Evolutionary conservation across 257 asterid genomes (phyloP), one percentile per base, ranked within the genome.

Genomic region (Asclepias syriaca): DNA sequence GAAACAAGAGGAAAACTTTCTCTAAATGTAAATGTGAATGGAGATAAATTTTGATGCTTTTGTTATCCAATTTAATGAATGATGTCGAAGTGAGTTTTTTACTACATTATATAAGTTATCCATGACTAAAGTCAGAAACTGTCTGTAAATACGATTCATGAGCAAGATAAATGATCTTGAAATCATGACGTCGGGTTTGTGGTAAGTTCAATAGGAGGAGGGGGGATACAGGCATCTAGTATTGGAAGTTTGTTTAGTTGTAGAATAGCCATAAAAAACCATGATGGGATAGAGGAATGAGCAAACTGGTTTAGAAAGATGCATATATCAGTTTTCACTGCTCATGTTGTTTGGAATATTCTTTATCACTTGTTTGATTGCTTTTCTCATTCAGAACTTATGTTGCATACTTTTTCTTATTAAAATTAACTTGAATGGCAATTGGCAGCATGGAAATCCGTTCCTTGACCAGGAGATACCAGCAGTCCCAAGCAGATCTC

Each of bases 401-500:
- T 67, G 13, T 18, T 14, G 29, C 56, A 53, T 19, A 32, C 34
- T 21, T 54, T 46, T 6, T 29, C 34, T 63, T 39, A 69, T 15
- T 13, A 18, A 21, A 32, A 40, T 54, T 19, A 5, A 7, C 48
- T 74, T 7, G 2, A 34, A 40, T 60, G 64, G 72, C 64, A 73
- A 72, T 69, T 60, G 39, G 71, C 90, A 87, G 97, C 81, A 69
- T 21, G 85, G 74, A 49, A 87, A 83, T 63, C 77, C 87, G 6
- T 79, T 86, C 80, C 15, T 68, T 78, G 88, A 85, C 14, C 85
- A 70, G 59, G 79, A 87, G 19, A 48, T 64, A 13, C 65, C 43
- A 8, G 79, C 72, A 24, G 56, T 76, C 59, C 73, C 81, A 56
- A 77, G 65, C 70, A 79, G 72, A 77, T 81, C 80, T 77, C 72